Evolutionary conservation across 2,329 filamentous ascomycete genomes (phyloP).

Genomic region (Verticillium longisporum): DNA sequence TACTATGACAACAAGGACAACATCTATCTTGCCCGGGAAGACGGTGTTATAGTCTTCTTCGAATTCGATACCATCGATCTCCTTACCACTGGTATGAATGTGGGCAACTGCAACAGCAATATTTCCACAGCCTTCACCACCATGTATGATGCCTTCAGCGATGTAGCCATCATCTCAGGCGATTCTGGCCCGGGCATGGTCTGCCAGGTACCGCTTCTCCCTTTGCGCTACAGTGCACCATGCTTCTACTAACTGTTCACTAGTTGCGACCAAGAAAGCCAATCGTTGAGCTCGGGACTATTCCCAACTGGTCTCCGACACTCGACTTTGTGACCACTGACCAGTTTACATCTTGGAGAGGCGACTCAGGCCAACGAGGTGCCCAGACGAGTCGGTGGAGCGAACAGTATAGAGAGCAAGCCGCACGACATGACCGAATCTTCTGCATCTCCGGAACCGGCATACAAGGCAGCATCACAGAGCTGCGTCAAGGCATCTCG

Average conservation of each 20-base stretch:
- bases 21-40: conserved; percentile 82
- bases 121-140: conserved; percentile 79
- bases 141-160: conserved; percentile 59
- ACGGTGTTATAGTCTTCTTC: conserved; percentile 70
- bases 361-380: conserved; percentile 19
- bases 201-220: conserved; percentile 50
- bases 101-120: conserved; percentile 64
- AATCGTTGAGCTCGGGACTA: conserved; percentile 29
- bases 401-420: neutral
- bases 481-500: conserved; percentile 63
- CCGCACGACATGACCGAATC: conserved; percentile 38
- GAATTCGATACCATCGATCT: conserved; percentile 56
- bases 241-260: neutral
- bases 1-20: conserved; percentile 64
- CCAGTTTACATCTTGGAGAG: conserved; percentile 21
- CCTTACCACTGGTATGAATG: conserved; percentile 46
- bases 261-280: conserved; percentile 11
- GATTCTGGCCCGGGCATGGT: conserved; percentile 71
- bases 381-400: conserved; percentile 4
- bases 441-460: conserved; percentile 63
- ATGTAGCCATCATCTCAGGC: conserved; percentile 75
- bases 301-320: conserved; percentile 59
- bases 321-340: conserved; percentile 46
- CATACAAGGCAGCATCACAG: conserved; percentile 54
- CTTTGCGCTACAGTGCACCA: neutral